Conservation (phyloP, 2,329 filamentous ascomycete species). For the Myotisia sp. region DNA sequence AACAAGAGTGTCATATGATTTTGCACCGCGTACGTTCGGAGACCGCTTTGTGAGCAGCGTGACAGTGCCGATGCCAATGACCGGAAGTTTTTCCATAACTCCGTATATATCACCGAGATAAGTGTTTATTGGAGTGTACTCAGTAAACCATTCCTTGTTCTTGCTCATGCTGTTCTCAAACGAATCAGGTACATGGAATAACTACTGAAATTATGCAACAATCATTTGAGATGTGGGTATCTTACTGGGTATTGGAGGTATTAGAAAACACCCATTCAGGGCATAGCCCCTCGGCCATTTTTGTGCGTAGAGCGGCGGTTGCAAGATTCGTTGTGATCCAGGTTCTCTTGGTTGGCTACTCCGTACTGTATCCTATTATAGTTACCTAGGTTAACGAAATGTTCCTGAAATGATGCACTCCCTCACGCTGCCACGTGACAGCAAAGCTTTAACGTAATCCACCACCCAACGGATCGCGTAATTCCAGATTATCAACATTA, state of each 20-base stretch:
- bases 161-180: constrained; percentile 7
- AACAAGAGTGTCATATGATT: constrained; percentile 3
- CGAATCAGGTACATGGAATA: not conserved
- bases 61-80: constrained; percentile 9
- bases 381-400: too few species aligned
- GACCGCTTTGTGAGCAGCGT: constrained; percentile 8
- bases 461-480: not conserved
- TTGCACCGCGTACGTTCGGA: constrained; percentile 4
- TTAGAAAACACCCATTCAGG: not conserved
- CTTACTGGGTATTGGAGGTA: not conserved
- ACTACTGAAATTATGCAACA: not conserved
- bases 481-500: not conserved
- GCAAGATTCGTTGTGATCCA: too few species aligned
- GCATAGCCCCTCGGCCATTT: too few species aligned
- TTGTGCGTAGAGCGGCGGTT: too few species aligned
- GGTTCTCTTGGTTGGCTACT: too few species aligned
- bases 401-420: too few species aligned
- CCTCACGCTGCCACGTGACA: too few species aligned
- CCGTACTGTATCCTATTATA: too few species aligned
- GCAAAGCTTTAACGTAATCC: constrained; percentile 1
- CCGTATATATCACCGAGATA: not conserved
- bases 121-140: constrained; percentile 10
- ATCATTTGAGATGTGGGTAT: not conserved
- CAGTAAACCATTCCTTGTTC: constrained; percentile 12
- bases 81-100: not conserved